A percentile compares a stretch with the other conserved stretches of the same genome.
These are phyloP conservation scores for Penicillium samsonianum DNA, from an alignment of 495 filamentous ascomycete genomes.

Conservation along the genomic window DNA sequence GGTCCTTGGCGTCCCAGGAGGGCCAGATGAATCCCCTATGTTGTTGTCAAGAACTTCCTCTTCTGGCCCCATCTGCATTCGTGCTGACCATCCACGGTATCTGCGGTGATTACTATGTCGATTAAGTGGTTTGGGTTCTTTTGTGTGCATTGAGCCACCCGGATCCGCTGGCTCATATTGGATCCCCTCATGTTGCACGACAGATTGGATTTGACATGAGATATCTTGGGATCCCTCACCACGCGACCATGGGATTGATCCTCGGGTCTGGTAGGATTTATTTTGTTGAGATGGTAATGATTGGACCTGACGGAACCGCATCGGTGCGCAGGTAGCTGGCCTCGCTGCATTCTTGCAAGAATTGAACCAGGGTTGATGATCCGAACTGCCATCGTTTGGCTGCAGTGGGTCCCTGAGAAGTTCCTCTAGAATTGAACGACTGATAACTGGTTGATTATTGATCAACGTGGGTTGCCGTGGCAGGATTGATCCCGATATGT, in stretches of 20 bases:
- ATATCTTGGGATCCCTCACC: background rate
- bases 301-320: background rate
- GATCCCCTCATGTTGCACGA: background rate
- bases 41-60: constrained; percentile 11
- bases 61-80: constrained; percentile 36
- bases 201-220: constrained; percentile 6
- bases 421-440: constrained; percentile 6
- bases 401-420: constrained; percentile 4
- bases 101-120: constrained; percentile 17
- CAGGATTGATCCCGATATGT: background rate
- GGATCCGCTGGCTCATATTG: background rate
- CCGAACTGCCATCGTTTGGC: background rate
- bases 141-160: background rate
- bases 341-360: background rate
- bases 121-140: background rate
- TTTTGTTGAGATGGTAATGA: constrained; percentile 4
- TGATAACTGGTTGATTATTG: background rate
- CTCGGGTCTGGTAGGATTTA: background rate
- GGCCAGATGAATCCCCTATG: constrained; percentile 27
- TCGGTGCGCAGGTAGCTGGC: background rate
- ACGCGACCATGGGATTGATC: constrained; percentile 3
- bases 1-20: constrained; percentile 42
- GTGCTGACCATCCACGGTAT: constrained; percentile 41
- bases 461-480: background rate
- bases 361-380: background rate